Percentiles rank a stretch among this genome's conserved stretches.
phyloP scores from a whole-genome alignment of 2,329 filamentous ascomycete genomes.

The Penicillium sp. region DNA sequence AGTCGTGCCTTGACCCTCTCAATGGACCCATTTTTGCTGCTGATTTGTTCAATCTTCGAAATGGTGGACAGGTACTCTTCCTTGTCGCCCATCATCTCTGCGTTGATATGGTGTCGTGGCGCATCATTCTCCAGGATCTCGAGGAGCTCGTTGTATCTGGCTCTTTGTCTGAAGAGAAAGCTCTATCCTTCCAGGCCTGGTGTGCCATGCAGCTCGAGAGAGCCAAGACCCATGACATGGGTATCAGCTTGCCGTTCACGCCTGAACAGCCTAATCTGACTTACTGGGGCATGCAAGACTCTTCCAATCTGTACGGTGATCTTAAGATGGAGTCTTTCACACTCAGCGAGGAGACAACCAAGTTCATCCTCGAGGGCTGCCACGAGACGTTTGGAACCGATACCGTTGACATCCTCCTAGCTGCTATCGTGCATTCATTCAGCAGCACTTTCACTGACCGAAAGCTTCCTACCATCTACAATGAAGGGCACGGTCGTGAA shows the following conservation, averaged over 20 bases:
- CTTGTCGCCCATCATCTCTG: constrained; percentile 34
- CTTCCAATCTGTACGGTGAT: constrained; percentile 39
- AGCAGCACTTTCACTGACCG: constrained; percentile 48
- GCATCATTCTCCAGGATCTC: constrained; percentile 42
- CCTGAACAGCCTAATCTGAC: constrained; percentile 35
- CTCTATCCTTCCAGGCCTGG: constrained; percentile 46
- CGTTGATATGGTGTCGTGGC: constrained; percentile 40
- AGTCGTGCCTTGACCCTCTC: constrained; percentile 36
- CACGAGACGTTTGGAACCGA: constrained; percentile 42
- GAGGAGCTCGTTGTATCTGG: constrained; percentile 40
- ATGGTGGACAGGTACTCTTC: constrained; percentile 36
- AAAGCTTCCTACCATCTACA: constrained; percentile 49
- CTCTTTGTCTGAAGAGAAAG: constrained; percentile 36
- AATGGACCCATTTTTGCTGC: constrained; percentile 43
- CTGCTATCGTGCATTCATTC: constrained; percentile 50
- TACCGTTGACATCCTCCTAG: constrained; percentile 42
- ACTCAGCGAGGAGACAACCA: constrained; percentile 37
- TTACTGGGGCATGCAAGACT: constrained; percentile 43
- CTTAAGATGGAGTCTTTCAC: constrained; percentile 41
- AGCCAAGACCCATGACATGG: constrained; percentile 22
- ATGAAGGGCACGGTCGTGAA: constrained; percentile 56
- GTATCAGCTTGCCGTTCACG: constrained; percentile 30
- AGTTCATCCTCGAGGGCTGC: constrained; percentile 36
- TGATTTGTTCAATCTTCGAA: constrained; percentile 43
- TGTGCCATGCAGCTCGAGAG: constrained; percentile 38